Evolutionary conservation across 768 basidiomycete genomes (phyloP).

Genomic region (Phanerochaete sordida): DNA sequence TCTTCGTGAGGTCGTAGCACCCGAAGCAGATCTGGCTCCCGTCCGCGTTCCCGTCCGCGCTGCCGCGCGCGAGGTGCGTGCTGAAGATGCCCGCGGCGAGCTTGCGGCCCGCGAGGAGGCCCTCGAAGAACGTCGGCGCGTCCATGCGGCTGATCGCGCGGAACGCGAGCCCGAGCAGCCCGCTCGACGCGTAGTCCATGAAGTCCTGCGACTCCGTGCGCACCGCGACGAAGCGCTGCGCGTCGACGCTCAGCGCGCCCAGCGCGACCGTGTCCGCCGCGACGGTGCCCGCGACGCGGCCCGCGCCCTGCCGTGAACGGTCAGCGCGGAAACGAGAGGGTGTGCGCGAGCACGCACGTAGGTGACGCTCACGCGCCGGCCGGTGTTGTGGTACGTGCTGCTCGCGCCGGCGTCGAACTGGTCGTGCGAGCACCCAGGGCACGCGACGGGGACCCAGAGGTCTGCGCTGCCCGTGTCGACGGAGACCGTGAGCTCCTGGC

Average conservation of each 20-base stretch:
- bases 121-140: conserved; percentile 62
- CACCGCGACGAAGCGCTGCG: conserved; percentile 59
- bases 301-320: conserved; percentile 40
- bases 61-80: conserved; percentile 47
- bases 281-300: conserved; percentile 46
- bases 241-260: conserved; percentile 38
- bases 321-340: neutral
- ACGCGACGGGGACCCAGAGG: conserved; percentile 50
- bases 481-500: conserved; percentile 51
- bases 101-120: conserved; percentile 41
- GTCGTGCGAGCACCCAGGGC: conserved; percentile 33
- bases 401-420: conserved; percentile 40
- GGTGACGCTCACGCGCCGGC: conserved; percentile 32
- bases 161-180: conserved; percentile 63
- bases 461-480: conserved; percentile 71
- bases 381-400: conserved; percentile 35
- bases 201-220: conserved; percentile 46
- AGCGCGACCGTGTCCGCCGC: conserved; percentile 49
- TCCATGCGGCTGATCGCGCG: conserved; percentile 44
- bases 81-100: conserved; percentile 50
- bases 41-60: conserved; percentile 36
- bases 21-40: conserved; percentile 48
- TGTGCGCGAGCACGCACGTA: too few relatives aligned
- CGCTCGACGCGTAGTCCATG: conserved; percentile 46
- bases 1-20: conserved; percentile 37